Evolutionary conservation across 208 protist genomes (phyloP), one percentile per base, ranked within the genome.

Genomic region (Wallacemonas sp.): DNA sequence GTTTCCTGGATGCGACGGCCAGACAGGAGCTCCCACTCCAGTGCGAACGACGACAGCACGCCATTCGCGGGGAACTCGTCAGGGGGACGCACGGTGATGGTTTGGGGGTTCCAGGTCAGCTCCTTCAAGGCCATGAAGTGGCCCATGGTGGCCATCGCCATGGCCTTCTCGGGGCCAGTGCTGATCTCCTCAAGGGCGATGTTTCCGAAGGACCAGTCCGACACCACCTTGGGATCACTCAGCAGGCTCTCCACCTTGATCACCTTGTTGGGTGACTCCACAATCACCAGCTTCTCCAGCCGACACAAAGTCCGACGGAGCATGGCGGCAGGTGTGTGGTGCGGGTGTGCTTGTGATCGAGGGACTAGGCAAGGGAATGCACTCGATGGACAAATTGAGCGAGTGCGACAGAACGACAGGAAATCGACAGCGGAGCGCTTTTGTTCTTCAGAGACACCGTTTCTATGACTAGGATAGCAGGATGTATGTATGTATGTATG

Each of bases 211-310:
- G 86, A 92, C 87, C 86, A 94, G 75, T 96, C 92, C 1, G 83
- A 70, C 23, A 96, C 78, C 17, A 93, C 88, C 34, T 78, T 83
- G 2, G 88, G 70, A 61, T 93, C 71, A 57, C 90, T 94, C 68
- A 93, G 72, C 14, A 95, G 78, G 2, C 80, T 84, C 64, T 94
- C 87, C 29, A 96, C 77, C 74, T 94, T 93, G 65, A 90, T 93
- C 27, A 96, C 85, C 62, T 96, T 96, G 70, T 96, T 96, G 1
- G 92, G 92, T 8, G 92, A 96, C 75, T 96, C 92, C 2, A 96
- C 92, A 74, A 96, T 94, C 41, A 96, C 85, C 39, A 96, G 72
- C 71, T 92, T 92, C 73, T 90, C 85, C 61, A 83, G 71, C 32
- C 43, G 57, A n/a, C 58, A 55, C 33, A 85, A 26, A n/a, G 67